Conservation (phyloP, 345 rosid species). For the Syzygium grande region DNA sequence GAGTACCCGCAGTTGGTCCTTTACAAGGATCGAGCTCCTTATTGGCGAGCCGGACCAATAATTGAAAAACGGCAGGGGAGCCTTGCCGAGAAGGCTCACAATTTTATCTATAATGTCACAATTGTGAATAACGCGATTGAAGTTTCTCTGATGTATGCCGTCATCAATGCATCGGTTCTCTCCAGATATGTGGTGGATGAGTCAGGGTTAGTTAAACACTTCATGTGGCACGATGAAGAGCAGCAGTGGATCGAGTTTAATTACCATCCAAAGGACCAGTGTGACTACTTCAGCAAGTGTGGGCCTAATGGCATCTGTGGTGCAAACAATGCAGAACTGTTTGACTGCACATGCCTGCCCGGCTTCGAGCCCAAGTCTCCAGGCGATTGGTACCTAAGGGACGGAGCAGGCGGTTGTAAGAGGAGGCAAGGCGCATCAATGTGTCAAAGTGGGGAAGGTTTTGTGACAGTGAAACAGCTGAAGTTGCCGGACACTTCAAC, state of each 20-base stretch:
- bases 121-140: slow-evolving; percentile 24
- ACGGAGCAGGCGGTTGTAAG: slow-evolving; percentile 38
- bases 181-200: slow-evolving; percentile 41
- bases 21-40: slow-evolving; percentile 15
- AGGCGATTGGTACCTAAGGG: slow-evolving; percentile 31
- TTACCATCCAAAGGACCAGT: slow-evolving; percentile 46
- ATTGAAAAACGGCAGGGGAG: slow-evolving; percentile 52
- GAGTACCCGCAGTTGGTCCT: slow-evolving; percentile 48
- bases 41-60: slow-evolving; percentile 67
- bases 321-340: slow-evolving; percentile 10
- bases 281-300: slow-evolving; percentile 45
- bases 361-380: slow-evolving; percentile 43
- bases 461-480: slow-evolving; percentile 11
- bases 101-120: no score
- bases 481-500: slow-evolving; percentile 4
- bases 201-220: slow-evolving; percentile 29
- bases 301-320: slow-evolving; percentile 42
- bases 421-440: slow-evolving; percentile 17
- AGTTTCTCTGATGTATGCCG: slow-evolving; percentile 10
- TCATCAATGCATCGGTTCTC: no score
- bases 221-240: slow-evolving; percentile 33
- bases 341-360: slow-evolving; percentile 45
- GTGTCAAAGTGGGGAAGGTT: slow-evolving; percentile 38
- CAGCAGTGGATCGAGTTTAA: slow-evolving; percentile 35
- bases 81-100: not conserved